These are phyloP conservation scores for Aspergillus carlsbadensis DNA, from an alignment of 495 filamentous ascomycete genomes.

Conservation along the genomic window DNA sequence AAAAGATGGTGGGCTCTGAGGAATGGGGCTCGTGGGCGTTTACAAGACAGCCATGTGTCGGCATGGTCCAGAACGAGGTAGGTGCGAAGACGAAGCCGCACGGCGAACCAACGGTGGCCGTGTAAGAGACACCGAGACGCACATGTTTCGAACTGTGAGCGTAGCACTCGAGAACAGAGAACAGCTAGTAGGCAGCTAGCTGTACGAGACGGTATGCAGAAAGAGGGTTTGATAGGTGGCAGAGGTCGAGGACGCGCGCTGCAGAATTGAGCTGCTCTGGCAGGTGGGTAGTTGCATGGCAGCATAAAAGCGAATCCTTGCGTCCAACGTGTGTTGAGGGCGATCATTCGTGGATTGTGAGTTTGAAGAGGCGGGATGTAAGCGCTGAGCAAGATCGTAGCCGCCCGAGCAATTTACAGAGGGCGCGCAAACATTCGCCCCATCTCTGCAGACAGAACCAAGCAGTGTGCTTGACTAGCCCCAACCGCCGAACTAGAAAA, in stretches of 20 bases:
- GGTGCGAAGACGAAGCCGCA: not conserved
- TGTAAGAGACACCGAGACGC: slow-evolving; percentile 4
- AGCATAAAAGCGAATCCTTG: not conserved
- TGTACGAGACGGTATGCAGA: not conserved
- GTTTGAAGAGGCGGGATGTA: slow-evolving; percentile 1
- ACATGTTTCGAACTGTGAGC: not conserved
- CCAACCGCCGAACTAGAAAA: slow-evolving; percentile 14
- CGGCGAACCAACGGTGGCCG: slow-evolving; percentile 7
- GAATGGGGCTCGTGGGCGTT: slow-evolving; percentile 8
- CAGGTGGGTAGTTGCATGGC: slow-evolving; percentile 14
- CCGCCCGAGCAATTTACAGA: slow-evolving; percentile 14
- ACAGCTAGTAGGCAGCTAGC: not conserved
- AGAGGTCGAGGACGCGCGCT: not conserved
- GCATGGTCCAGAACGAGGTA: not conserved
- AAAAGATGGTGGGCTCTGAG: not conserved
- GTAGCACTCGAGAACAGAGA: not conserved
- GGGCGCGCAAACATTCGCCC: not conserved
- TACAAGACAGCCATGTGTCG: slow-evolving; percentile 6
- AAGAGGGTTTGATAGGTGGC: not conserved
- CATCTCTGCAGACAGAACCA: slow-evolving; percentile 1
- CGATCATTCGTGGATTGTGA: slow-evolving; percentile 3
- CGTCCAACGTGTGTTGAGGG: not conserved
- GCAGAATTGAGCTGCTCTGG: slow-evolving; percentile 1
- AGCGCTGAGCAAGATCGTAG: slow-evolving; percentile 12
- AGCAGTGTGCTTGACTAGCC: slow-evolving; percentile 9